phyloP scores from a whole-genome alignment of 306 rosid species.

The Vigna hirtella region DNA sequence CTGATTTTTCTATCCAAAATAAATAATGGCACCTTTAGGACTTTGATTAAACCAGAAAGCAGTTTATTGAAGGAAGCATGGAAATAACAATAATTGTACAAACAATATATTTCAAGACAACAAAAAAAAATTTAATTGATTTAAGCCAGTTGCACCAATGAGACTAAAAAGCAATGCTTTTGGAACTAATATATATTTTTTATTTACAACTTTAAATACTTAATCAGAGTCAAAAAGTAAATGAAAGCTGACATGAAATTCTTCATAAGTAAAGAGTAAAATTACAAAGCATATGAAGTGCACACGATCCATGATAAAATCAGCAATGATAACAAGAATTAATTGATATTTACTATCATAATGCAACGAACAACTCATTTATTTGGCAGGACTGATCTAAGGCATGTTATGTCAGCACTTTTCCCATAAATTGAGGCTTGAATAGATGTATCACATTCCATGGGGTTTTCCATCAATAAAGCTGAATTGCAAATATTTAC shows the following conservation, averaged over 20 bases:
- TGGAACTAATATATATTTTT: conserved; percentile 31
- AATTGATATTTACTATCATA: conserved; percentile 24
- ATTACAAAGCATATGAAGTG: conserved; percentile 14
- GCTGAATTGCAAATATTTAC: conserved; percentile 27
- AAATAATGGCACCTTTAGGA: conserved; percentile 43
- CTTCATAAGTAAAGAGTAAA: conserved; percentile 6
- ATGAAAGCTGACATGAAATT: conserved; percentile 30
- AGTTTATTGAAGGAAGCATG: conserved; percentile 29
- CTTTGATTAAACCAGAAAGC: conserved; percentile 30
- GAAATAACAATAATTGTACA: conserved; percentile 33
- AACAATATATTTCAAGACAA: conserved; percentile 1
- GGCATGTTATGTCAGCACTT: conserved; percentile 30
- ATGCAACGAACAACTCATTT: conserved; percentile 28
- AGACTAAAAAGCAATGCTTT: conserved; percentile 10
- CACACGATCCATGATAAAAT: conserved; percentile 18
- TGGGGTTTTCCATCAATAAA: conserved; percentile 27
- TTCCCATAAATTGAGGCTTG: conserved; percentile 39
- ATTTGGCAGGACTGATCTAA: conserved; percentile 32
- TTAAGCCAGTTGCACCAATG: conserved; percentile 1
- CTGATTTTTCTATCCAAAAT: conserved; percentile 66
- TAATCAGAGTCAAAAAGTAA: conserved; percentile 19
- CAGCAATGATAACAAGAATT: conserved; percentile 7
- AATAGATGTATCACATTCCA: conserved; percentile 19
- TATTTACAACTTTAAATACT: conserved; percentile 34
- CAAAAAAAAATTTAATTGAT: conserved; percentile 19